Conservation (phyloP, 345 rosid genomes). For the Populus tremula region DNA sequence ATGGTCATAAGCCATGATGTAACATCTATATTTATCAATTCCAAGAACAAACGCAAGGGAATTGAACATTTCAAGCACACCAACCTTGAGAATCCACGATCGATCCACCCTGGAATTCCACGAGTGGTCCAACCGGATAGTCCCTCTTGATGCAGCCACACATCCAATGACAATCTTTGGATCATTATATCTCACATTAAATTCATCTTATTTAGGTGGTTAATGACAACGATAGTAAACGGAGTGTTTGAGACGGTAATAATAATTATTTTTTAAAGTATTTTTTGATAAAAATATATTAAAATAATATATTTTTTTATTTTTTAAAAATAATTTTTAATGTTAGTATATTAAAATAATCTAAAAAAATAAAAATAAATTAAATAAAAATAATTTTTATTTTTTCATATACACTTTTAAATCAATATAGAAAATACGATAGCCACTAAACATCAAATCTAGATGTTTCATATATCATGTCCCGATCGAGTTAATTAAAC, state of each 20-base stretch:
- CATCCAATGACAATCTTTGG: background rate
- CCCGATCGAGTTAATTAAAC: too few species aligned
- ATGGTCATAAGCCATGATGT: background rate
- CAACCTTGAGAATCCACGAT: background rate
- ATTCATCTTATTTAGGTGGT: background rate
- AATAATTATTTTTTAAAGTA: too few species aligned
- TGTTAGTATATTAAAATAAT: background rate
- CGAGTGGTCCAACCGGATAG: background rate
- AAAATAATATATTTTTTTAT: too few species aligned
- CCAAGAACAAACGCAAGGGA: background rate
- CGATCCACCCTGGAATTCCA: slow-evolving; percentile 17
- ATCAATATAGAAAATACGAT: too few species aligned
- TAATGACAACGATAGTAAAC: background rate
- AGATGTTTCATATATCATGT: too few species aligned
- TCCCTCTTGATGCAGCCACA: background rate
- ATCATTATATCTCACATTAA: slow-evolving; percentile 3
- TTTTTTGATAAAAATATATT: too few species aligned
- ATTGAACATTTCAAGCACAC: background rate
- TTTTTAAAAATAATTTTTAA: too few species aligned
- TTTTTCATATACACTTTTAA: too few species aligned
- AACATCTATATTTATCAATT: background rate
- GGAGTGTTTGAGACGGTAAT: too few species aligned
- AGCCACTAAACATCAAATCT: too few species aligned
- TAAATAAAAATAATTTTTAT: too few species aligned
- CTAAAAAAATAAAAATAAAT: too few species aligned